Evolutionary conservation across 2,329 filamentous ascomycete genomes (phyloP), one percentile per base, ranked within the genome.

Genomic region (Talaromyces sp.): DNA sequence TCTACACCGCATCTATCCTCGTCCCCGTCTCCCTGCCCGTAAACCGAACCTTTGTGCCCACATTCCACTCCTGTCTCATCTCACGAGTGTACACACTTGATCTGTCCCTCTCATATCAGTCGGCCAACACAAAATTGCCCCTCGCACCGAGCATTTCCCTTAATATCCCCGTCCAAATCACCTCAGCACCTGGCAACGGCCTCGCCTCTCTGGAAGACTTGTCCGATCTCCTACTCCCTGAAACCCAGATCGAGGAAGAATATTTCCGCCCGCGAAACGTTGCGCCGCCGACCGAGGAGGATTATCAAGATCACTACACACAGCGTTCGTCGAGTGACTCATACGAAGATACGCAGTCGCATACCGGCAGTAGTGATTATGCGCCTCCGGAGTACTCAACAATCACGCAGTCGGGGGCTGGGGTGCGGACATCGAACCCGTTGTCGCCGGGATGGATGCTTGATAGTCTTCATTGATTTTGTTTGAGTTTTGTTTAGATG

Each of bases 41-140:
- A n/a, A 89, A 88, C 69, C 89, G 88, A 69, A 78, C 82, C 31
- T 89, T 89, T 73, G 77, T 89, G 22, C 89, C 89, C 1, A 88
- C 88, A 2, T 92, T 91, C 77, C 87, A 90, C 78, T 83, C 84
- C 45, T 92, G 89, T 73, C 82, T 91, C 62, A 78, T 87, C 52
- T 87, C 85, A n/a, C 82, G 89, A 61, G 77, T 82, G 19, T 91
- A 92, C 73, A 75, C 79, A 3, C 81, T 92, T 14, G 84, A 87
- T 62, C 76, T 91, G 64, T 79, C 81, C 14, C 75, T 91, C 24
- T 81, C 83, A 3, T 81, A 85, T 59, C 82, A 84, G 69, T 82
- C 82, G 0, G 81, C 83, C 0, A 75, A 80, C 56, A 74, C 79
- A 61, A 76, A 77, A 37, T 72, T 81, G 8, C 37, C 22, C 24